Percentiles rank a stretch among this genome's conserved stretches.
Evolutionary conservation across 2,329 filamentous ascomycete species (phyloP).

Genomic region (Monascus ruber): DNA sequence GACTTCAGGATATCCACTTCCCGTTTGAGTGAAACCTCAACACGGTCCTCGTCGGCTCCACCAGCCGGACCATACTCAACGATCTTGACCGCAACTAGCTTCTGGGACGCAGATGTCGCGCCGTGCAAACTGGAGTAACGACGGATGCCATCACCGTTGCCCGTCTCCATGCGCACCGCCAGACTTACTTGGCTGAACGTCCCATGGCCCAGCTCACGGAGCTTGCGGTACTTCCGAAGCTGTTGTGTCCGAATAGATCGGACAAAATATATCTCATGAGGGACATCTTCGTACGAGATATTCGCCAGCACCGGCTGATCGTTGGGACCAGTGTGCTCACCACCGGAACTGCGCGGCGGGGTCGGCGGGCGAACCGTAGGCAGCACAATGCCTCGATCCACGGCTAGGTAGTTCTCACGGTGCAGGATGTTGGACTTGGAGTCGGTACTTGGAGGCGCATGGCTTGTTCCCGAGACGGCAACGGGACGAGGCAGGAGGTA

Average conservation of each 20-base stretch:
- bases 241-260: slow-evolving; percentile 56
- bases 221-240: slow-evolving; percentile 62
- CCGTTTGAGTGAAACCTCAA: slow-evolving; percentile 86
- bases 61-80: slow-evolving; percentile 91
- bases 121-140: slow-evolving; percentile 10
- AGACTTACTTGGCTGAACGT: slow-evolving; percentile 93
- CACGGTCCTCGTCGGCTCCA: slow-evolving; percentile 81
- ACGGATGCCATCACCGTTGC: slow-evolving; percentile 36
- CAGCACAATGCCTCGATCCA: slow-evolving; percentile 59
- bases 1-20: slow-evolving; percentile 89
- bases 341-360: slow-evolving; percentile 64
- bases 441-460: slow-evolving; percentile 34
- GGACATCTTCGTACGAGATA: slow-evolving; percentile 7
- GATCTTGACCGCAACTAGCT: slow-evolving; percentile 86
- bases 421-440: slow-evolving; percentile 40
- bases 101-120: slow-evolving; percentile 45
- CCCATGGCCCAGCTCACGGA: slow-evolving; percentile 76
- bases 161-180: slow-evolving; percentile 63
- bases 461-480: slow-evolving; percentile 54
- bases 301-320: slow-evolving; percentile 24
- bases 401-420: slow-evolving; percentile 70
- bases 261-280: slow-evolving; percentile 58
- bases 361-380: slow-evolving; percentile 57
- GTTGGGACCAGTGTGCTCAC: slow-evolving; percentile 42
- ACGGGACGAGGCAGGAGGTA: slow-evolving; percentile 58